phyloP scores from a whole-genome alignment of 805 yeast genomes.

The Nematodospora valgi region DNA sequence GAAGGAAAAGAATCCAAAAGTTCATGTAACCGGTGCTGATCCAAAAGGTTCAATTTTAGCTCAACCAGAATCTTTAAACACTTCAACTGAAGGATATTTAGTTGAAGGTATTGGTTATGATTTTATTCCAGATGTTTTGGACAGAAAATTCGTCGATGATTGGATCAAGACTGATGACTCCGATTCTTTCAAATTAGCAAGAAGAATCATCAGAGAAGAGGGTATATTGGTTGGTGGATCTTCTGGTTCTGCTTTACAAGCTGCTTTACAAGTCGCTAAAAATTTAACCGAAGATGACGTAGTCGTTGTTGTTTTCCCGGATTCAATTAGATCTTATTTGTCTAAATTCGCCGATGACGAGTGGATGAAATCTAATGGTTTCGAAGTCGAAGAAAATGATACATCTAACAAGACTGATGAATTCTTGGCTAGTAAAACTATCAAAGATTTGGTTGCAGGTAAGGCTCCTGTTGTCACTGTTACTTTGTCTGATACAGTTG shows the following conservation, averaged over 20 bases:
- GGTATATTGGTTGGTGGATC: constrained; percentile 91
- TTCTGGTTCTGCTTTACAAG: constrained; percentile 79
- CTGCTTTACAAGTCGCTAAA: constrained; percentile 66
- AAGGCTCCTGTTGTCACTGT: constrained; percentile 81
- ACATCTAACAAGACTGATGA: constrained; percentile 41
- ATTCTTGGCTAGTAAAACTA: constrained; percentile 42
- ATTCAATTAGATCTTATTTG: constrained; percentile 80
- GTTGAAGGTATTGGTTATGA: constrained; percentile 94
- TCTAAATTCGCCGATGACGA: constrained; percentile 88
- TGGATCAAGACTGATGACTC: constrained; percentile 88
- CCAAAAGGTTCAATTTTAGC: constrained; percentile 87
- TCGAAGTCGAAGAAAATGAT: constrained; percentile 51
- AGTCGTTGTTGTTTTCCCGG: constrained; percentile 81
- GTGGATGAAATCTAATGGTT: constrained; percentile 80
- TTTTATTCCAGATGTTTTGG: constrained; percentile 77
- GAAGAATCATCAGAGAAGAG: constrained; percentile 79
- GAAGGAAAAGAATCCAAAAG: constrained; percentile 62
- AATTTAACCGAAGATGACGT: constrained; percentile 69
- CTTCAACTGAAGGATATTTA: constrained; percentile 56
- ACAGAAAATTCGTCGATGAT: constrained; percentile 60
- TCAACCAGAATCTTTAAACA: constrained; percentile 67
- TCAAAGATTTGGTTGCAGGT: constrained; percentile 57
- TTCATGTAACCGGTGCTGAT: constrained; percentile 75
- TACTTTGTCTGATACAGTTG: constrained; percentile 53
- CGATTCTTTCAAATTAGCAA: constrained; percentile 73